Conservation (phyloP, 495 filamentous ascomycete genomes). For the Margaritispora aquatica region DNA sequence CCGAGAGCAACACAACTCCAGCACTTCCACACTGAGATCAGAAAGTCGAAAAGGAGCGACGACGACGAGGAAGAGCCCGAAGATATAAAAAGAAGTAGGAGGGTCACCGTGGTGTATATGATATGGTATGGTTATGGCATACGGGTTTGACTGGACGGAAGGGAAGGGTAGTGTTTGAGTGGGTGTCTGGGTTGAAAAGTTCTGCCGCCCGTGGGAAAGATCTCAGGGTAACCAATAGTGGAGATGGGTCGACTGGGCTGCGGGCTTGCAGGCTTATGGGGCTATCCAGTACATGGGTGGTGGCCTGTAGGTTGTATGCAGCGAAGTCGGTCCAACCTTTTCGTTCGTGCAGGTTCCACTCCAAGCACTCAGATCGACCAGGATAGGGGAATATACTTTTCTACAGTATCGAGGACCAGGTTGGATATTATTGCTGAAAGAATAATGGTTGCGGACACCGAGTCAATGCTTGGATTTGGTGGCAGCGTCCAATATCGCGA, state of each 20-base stretch:
- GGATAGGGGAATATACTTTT: background rate
- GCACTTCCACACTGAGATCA: conserved; percentile 15
- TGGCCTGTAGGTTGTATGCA: conserved; percentile 12
- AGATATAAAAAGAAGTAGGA: conserved; percentile 2
- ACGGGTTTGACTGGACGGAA: no score
- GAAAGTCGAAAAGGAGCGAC: conserved; percentile 8
- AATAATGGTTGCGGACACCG: no score
- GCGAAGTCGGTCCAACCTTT: conserved; percentile 9
- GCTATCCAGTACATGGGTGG: no score
- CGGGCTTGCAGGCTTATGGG: no score
- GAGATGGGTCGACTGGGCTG: conserved; percentile 5
- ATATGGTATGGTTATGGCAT: no score
- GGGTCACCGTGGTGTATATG: no score
- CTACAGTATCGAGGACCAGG: no score
- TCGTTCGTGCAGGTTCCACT: conserved; percentile 7
- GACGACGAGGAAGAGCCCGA: background rate
- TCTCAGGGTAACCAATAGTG: conserved; percentile 9
- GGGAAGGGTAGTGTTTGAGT: no score
- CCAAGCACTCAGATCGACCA: background rate
- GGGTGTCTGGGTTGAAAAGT: conserved; percentile 5
- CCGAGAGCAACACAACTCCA: conserved; percentile 13
- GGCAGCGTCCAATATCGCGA: no score
- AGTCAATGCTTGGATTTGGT: no score
- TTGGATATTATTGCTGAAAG: no score
- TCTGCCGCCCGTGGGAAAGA: conserved; percentile 9